Conservation (phyloP, 345 rosid species). For the Hirschfeldia incana region DNA sequence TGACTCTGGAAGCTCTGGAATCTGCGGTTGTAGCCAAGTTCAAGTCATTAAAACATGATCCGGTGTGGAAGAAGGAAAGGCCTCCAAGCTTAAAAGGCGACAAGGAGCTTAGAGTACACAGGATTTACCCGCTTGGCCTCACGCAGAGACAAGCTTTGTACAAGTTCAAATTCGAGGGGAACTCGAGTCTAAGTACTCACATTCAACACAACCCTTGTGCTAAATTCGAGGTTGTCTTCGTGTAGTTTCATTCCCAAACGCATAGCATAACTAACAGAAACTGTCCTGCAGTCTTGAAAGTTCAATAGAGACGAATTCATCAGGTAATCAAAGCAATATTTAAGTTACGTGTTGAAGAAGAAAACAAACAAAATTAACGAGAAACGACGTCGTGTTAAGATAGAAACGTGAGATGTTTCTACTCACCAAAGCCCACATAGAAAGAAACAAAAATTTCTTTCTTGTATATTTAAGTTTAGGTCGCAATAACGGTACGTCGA, state of each 20-base stretch:
- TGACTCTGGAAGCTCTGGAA: slow-evolving; percentile 63
- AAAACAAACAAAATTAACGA: neutral
- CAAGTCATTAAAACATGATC: slow-evolving; percentile 61
- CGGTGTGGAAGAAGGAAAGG: slow-evolving; percentile 85
- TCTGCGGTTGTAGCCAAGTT: slow-evolving; percentile 61
- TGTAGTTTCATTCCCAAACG: slow-evolving; percentile 40
- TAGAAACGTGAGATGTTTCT: no score
- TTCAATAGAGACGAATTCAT: no score
- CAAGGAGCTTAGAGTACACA: slow-evolving; percentile 58
- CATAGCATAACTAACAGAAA: neutral
- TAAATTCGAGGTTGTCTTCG: slow-evolving; percentile 80
- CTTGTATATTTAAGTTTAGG: neutral
- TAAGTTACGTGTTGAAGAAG: neutral
- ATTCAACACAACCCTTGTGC: slow-evolving; percentile 68
- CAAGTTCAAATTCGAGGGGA: slow-evolving; percentile 61
- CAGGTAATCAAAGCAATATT: neutral
- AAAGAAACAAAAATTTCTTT: neutral
- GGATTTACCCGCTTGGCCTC: slow-evolving; percentile 78
- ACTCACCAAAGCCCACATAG: neutral
- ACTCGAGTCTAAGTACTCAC: slow-evolving; percentile 56
- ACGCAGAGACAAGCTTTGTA: slow-evolving; percentile 90
- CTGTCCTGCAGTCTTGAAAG: neutral
- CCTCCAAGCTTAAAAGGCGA: slow-evolving; percentile 75
- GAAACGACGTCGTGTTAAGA: neutral
- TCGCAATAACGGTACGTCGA: neutral